These are phyloP conservation scores for Candida sanyaensis DNA, from an alignment of 1,139 yeast species.

Conservation along the genomic window DNA sequence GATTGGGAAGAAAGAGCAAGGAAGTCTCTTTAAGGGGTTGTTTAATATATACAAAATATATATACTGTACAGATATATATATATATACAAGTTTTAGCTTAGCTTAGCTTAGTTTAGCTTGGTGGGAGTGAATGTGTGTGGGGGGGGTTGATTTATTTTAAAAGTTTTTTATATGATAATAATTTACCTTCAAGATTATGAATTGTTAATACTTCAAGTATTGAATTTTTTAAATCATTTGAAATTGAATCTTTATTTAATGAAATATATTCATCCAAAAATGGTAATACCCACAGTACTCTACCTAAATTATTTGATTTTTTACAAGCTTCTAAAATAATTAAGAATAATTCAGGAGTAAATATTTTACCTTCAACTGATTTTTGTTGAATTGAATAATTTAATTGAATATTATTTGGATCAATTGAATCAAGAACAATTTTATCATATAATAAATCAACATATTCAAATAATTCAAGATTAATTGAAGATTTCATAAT, in stretches of 20 bases:
- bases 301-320: conserved; percentile 33
- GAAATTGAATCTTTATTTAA: conserved; percentile 3
- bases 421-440: conserved; percentile 31
- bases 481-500: conserved; percentile 35
- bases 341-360: conserved; percentile 25
- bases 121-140: too few relatives aligned
- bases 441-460: conserved; percentile 39
- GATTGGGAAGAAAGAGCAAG: conserved; percentile 5
- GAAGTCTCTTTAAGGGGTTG: not conserved
- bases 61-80: not conserved
- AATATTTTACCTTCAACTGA: conserved; percentile 20
- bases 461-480: conserved; percentile 26
- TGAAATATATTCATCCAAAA: conserved; percentile 31
- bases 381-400: conserved; percentile 9
- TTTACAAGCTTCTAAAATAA: conserved; percentile 28
- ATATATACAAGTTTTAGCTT: too few relatives aligned
- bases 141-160: conserved; percentile 5
- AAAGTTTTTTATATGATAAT: conserved; percentile 19
- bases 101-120: too few relatives aligned
- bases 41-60: not conserved
- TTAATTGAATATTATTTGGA: conserved; percentile 13
- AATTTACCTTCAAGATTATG: conserved; percentile 31
- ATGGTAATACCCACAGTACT: conserved; percentile 41
- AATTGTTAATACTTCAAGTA: conserved; percentile 19
- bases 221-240: conserved; percentile 14